Evolutionary conservation across 495 filamentous ascomycete species (phyloP), one percentile per base, ranked within the genome.

Genomic region (Sordaria brevicollis): DNA sequence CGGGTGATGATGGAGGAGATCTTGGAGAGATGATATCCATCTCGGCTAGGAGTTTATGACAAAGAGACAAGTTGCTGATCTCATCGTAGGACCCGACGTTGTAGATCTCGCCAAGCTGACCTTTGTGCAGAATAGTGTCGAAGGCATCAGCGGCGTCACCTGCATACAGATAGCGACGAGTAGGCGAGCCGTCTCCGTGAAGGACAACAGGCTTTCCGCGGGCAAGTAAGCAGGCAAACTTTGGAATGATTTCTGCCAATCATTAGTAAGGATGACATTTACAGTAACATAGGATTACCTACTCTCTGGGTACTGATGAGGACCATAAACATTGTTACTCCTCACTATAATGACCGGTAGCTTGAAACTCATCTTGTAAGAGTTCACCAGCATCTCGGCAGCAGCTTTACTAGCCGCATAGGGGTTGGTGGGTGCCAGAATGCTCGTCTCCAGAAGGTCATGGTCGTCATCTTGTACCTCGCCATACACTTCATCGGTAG

Each of bases 231-330:
- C 83, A 87, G 62, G 83, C 85, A 78, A 93, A 93, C 74, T 90
- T 91, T 31, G 90, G 90, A 41, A 93, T 93, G 69, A 93, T 89
- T 79, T 93, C 89, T 92, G 74, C 5, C 29, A 11, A 17, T 25
- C 34, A 4, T 31, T 49, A 68, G 4, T n/a, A 34, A 54, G 35
- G 37, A 5, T 54, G 35, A 31, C 17, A 21, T 15, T 19, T 66
- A 10, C 41, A 34, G 31, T 2, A 11, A 49, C 4, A 31, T 7
- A 35, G 13, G 31, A 54, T 5, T 5, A 21, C 78, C 87, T 76
- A 92, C 90, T 92, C 78, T 93, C 91, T 1, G 90, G 91, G 73
- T 87, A 93, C 75, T 93, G 91, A 76, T 91, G 88, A 15, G 91
- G 91, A 0, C 91, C 91, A 72, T 92, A 93, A 31, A 93, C 89